Evolutionary conservation across 805 yeast species (phyloP), one percentile per base, ranked within the genome.

Genomic region (Debaryomyces hansenii): DNA sequence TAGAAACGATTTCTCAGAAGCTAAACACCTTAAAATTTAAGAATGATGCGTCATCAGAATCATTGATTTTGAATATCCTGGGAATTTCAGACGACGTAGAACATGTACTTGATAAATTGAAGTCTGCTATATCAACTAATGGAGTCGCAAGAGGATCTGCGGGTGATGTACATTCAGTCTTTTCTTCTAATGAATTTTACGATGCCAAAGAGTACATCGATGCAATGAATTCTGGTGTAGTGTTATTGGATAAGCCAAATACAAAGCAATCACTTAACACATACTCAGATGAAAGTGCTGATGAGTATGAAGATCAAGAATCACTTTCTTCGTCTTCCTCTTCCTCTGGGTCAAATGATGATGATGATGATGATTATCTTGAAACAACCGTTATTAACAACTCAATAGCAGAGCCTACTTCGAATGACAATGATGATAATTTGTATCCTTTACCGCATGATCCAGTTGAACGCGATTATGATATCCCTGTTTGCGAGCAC

Each of bases 151-250:
- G 34, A 31, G 16, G 34, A 12, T n/a, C 34, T n/a, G 20, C 47
- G 4, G 41, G 48, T 16, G 76, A 69, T 37, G 44, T 57, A 1
- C 45, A 52, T 10, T 70, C 76, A 0, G 42, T 66, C 1, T 55
- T 60, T 31, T 68, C 74, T 3, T 49, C 63, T 2, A 56, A 51
- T 32, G 75, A 70, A 31, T 72, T 63, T 47, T 67, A 57, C 46
- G 96, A 88, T 67, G 96, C 96, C 1, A 75, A 75, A 41, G 92
- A 86, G 37, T 75, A 71, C 51, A 63, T 77, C n/a, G 82, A 75
- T 42, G 74, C 73, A 16, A 59, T 63, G 53, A 72, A 52, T 44
- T 62, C 64, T 1, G 85, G 83, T 3, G 88, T 85, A 11, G 80
- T 84, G n/a, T 63, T 84, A 15, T 50, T 54, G n/a, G 60, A 55